Evolutionary conservation across 2,329 filamentous ascomycete genomes (phyloP).

Genomic region (Penicillium sp.): DNA sequence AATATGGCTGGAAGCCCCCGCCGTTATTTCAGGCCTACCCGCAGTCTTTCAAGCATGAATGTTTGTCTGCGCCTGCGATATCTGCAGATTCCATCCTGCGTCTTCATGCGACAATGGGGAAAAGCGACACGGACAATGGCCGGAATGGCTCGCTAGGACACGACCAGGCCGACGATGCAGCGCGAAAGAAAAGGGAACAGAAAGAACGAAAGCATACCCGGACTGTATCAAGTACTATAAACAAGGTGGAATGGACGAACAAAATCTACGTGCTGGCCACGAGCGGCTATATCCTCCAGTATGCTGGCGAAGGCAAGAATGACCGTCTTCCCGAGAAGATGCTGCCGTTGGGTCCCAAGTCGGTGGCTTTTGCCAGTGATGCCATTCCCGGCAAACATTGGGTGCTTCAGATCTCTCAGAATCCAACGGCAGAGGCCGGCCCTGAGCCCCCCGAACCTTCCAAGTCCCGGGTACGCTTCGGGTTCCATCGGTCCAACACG

Average conservation of each 20-base stretch:
- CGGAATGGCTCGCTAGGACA: constrained; percentile 9
- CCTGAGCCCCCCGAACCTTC: constrained; percentile 25
- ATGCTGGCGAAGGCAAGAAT: constrained; percentile 41
- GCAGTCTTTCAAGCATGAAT: constrained; percentile 71
- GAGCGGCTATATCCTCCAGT: constrained; percentile 45
- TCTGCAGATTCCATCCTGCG: constrained; percentile 66
- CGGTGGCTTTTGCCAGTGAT: constrained; percentile 48
- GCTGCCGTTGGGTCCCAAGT: constrained; percentile 42
- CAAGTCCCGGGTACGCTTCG: constrained; percentile 38
- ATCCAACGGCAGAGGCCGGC: constrained; percentile 27
- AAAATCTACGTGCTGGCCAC: constrained; percentile 45
- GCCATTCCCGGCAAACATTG: constrained; percentile 47
- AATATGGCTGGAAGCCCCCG: constrained; percentile 58
- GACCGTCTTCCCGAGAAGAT: constrained; percentile 47
- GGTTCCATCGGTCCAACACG: constrained; percentile 32
- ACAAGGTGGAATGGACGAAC: constrained; percentile 39
- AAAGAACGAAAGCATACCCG: constrained; percentile 36
- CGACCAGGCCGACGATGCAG: constrained; percentile 17
- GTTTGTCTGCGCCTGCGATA: constrained; percentile 61
- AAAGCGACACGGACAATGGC: constrained; percentile 14
- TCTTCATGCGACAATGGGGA: constrained; percentile 38
- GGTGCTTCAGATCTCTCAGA: constrained; percentile 45
- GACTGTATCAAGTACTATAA: constrained; percentile 35
- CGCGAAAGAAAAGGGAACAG: constrained; percentile 32
- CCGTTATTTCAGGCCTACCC: constrained; percentile 83